Base-by-base conservation (phyloP, 2,329 filamentous ascomycete species). In the Pestalotiopsis sp. region DNA sequence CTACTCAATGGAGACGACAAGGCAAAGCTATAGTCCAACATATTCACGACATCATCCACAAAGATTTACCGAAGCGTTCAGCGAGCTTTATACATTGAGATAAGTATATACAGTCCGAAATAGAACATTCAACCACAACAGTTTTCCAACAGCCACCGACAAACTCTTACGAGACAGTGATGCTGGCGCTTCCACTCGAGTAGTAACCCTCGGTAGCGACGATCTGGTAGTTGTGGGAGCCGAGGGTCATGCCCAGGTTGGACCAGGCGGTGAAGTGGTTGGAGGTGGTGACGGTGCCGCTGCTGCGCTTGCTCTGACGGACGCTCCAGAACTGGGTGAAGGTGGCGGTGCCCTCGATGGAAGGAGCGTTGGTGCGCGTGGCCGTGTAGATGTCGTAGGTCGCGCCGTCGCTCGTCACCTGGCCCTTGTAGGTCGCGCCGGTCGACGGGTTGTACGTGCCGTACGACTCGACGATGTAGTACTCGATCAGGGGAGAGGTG, bases 251-350 rank as follows among this genome's bases (percentile, higher is more conserved):
- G 52, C 76, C 75, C n/a, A 68, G 66, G 14, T 68, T 60, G 5
- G 70, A 66, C 76, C 76, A 79, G n/a, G 75, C 75, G 20, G 76
- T 73, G 72, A 78, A 77, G 73, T 79, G 76, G 71, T 77, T 76
- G 9, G 68, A 70, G 12, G 73, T 72, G n/a, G 71, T 78, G 65
- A 79, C 75, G 70, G 68, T 71, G 36, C 76, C 71, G 68, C 81
- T 79, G 27, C 80, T 78, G 52, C 84, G 80, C 79, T 87, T 83
- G 62, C 68, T 73, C 68, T 77, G 75, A 66, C 86, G 81, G 17
- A 88, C 82, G 25, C 81, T 84, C 82, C 83, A 85, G 78, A 81
- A 86, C 78, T 86, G 85, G 71, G 82, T 75, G 73, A 86, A 86
- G 66, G 83, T 86, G 56, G 75, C 71, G n/a, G 82, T 84, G 66